Evolutionary conservation across 208 protist genomes (phyloP).

Genomic region (Trypanosoma lewisi): DNA sequence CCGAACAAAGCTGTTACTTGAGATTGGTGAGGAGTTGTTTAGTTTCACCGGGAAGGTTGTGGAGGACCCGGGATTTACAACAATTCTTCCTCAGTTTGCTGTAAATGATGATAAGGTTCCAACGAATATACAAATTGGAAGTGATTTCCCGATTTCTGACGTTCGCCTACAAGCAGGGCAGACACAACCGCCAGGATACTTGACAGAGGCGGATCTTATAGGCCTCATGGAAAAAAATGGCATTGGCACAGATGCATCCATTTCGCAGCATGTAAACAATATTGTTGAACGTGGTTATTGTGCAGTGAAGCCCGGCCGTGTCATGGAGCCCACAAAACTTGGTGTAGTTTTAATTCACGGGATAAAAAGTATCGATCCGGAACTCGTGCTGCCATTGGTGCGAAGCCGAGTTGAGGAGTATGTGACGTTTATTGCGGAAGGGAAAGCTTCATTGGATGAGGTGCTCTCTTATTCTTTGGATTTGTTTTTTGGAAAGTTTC

Average conservation of each 20-base stretch:
- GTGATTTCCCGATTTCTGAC: constrained; percentile 77
- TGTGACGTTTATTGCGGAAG: constrained; percentile 91
- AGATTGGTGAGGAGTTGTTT: constrained; percentile 81
- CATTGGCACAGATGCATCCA: constrained; percentile 99
- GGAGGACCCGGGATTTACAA: constrained; percentile 83
- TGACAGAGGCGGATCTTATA: constrained; percentile 98
- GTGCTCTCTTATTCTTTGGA: constrained; percentile 81
- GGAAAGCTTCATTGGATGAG: constrained; percentile 69
- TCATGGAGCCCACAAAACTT: constrained; percentile 93
- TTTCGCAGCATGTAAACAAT: constrained; percentile 98
- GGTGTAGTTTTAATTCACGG: constrained; percentile 92
- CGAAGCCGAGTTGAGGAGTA: constrained; percentile 92
- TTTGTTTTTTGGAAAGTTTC: constrained; percentile 90
- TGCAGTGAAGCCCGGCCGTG: constrained; percentile 70
- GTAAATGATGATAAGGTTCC: constrained; percentile 82
- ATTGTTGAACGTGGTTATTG: constrained; percentile 93
- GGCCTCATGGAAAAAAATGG: constrained; percentile 96
- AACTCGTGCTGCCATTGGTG: constrained; percentile 92
- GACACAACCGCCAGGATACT: constrained; percentile 92
- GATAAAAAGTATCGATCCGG: constrained; percentile 92
- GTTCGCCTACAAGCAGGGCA: constrained; percentile 74
- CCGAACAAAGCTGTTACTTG: constrained; percentile 71
- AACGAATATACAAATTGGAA: constrained; percentile 51
- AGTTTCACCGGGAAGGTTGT: constrained; percentile 67
- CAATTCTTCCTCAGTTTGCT: constrained; percentile 71